Evolutionary conservation across 2,329 filamentous ascomycete genomes (phyloP), one percentile per base, ranked within the genome.

Genomic region (Neofusicoccum cordaticola): DNA sequence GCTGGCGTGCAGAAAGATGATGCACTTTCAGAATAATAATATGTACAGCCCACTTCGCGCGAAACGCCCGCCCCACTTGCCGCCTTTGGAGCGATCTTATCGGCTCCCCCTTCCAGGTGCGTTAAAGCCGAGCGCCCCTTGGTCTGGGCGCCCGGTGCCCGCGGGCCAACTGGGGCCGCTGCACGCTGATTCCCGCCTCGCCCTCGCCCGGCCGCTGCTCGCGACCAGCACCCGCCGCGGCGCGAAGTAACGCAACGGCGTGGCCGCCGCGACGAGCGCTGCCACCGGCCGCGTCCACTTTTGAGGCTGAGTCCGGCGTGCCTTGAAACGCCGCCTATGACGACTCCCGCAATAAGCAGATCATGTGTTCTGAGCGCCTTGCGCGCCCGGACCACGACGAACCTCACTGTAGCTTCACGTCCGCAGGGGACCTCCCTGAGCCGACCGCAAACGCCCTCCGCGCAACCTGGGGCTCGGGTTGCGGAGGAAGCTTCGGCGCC

Each of bases 31-130:
- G 44, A 39, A 52, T 7, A 2, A 34, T 15, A 41, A 50, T 52
- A 51, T 63, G 60, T 52, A 63, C 60, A 63, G 47, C 60, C 60
- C 60, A 63, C 60, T 63, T 63, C 47, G 60, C 60, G 60, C 61
- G 31, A 56, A 56, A 63, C 50, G 42, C 62, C 62, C 50, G 42
- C 62, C 62, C 62, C 62, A 63, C 62, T 56, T 63, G 44, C 62
- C 51, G 52, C 48, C 41, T 63, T 63, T 53, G 48, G 50, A 52
- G 42, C 41, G 62, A 53, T 63, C 62, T 37, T 57, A 48, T 63
- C 62, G 50, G 50, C 42, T 61, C n/a, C 39, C 31, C 42, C 35
- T 61, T 41, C 52, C 42, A 27, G 51, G 52, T 56, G 15, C 13
- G 35, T 35, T 56, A 39, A 58, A 31, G 34, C 58, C 34, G 58